A percentile compares a stretch with the other conserved stretches of the same genome.
These are phyloP conservation scores for Fusarium foetens DNA, from an alignment of 2,329 filamentous ascomycete genomes.

Conservation along the genomic window DNA sequence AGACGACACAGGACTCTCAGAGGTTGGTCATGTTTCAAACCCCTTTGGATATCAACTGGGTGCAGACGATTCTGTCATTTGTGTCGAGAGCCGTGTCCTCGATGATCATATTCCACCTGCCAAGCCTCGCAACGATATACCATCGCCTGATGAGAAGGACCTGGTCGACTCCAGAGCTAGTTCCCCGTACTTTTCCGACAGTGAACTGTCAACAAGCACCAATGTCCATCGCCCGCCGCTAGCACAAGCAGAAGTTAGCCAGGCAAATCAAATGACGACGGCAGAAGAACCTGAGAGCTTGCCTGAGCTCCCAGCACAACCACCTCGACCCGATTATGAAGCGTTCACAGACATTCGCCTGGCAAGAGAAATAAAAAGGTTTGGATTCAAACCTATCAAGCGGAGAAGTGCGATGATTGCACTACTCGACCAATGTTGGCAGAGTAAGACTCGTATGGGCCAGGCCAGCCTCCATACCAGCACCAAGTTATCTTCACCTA, in stretches of 20 bases:
- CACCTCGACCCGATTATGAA: slow-evolving; percentile 65
- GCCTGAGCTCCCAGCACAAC: not conserved
- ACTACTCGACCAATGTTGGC: slow-evolving; percentile 76
- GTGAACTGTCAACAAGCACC: slow-evolving; percentile 34
- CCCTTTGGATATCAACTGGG: slow-evolving; percentile 52
- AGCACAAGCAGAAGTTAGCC: not conserved
- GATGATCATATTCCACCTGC: slow-evolving; percentile 34
- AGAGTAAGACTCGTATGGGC: slow-evolving; percentile 59
- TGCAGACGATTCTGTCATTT: slow-evolving; percentile 2
- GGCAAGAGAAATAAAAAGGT: slow-evolving; percentile 68
- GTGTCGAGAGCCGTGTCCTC: not conserved
- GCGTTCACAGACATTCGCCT: slow-evolving; percentile 71
- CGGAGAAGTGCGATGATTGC: slow-evolving; percentile 75
- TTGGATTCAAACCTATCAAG: slow-evolving; percentile 79
- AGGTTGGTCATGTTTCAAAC: slow-evolving; percentile 44
- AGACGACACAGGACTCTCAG: slow-evolving; percentile 49
- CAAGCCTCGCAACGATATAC: slow-evolving; percentile 41
- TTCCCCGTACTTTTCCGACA: slow-evolving; percentile 34
- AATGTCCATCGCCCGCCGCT: not conserved
- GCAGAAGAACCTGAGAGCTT: not conserved
- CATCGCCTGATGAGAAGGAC: slow-evolving; percentile 10
- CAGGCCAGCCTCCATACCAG: slow-evolving; percentile 33
- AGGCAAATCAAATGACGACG: not conserved
- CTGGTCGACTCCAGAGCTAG: slow-evolving; percentile 1
- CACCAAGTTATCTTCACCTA: slow-evolving; percentile 26